phyloP scores from a whole-genome alignment of 345 rosid species.

The Excoecaria agallocha region DNA sequence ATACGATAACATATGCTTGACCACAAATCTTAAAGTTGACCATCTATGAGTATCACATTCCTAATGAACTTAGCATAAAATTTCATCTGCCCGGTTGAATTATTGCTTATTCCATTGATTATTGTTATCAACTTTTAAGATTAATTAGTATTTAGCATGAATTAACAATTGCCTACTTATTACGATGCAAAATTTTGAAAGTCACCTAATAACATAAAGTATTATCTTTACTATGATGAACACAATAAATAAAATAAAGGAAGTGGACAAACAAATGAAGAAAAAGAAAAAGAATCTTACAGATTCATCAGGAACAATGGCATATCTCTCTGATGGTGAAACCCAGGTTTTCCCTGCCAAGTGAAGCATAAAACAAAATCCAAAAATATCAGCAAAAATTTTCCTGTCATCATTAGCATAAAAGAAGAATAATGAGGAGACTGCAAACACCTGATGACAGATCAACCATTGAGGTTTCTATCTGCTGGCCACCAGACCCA shows the following conservation, averaged over 20 bases:
- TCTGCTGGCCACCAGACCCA: slow-evolving; percentile 75
- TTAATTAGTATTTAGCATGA: too few relatives aligned
- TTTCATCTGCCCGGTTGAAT: too few relatives aligned
- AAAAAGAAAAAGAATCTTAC: slow-evolving; percentile 40
- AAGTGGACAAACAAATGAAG: too few relatives aligned
- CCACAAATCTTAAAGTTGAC: too few relatives aligned
- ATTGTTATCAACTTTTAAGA: too few relatives aligned
- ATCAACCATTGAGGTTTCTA: slow-evolving; percentile 63
- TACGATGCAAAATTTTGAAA: too few relatives aligned
- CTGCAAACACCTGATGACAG: slow-evolving; percentile 59
- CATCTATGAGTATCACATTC: too few relatives aligned
- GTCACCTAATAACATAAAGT: too few relatives aligned
- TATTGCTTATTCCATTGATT: too few relatives aligned
- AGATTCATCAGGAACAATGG: slow-evolving; percentile 83
- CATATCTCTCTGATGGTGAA: slow-evolving; percentile 84
- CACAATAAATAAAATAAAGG: background rate
- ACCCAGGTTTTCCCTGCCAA: slow-evolving; percentile 82
- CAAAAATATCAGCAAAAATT: background rate
- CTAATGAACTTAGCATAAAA: too few relatives aligned
- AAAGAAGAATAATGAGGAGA: background rate
- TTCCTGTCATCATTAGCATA: background rate
- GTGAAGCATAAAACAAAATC: background rate
- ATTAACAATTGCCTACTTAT: too few relatives aligned
- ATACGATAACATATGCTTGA: too few relatives aligned
- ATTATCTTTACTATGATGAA: background rate